Evolutionary conservation across 2,329 filamentous ascomycete genomes (phyloP).

Genomic region (Talaromyces sp.): DNA sequence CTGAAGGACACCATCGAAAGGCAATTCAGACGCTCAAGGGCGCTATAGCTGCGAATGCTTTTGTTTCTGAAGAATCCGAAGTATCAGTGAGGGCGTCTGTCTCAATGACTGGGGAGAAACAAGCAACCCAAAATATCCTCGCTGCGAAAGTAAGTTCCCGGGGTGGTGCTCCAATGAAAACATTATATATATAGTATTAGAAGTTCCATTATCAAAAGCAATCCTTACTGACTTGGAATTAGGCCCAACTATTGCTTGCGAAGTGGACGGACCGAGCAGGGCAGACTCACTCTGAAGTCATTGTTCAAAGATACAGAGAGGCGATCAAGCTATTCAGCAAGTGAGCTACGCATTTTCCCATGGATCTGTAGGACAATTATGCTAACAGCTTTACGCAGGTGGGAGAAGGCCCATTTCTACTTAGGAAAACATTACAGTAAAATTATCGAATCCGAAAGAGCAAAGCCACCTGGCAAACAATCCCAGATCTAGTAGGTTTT

Average conservation of each 20-base stretch:
- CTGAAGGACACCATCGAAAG: constrained; percentile 86
- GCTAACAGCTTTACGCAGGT: constrained; percentile 44
- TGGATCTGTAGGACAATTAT: neutral
- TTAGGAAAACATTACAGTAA: constrained; percentile 97
- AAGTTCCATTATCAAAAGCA: constrained; percentile 10
- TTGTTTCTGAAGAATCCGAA: constrained; percentile 49
- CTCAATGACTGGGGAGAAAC: constrained; percentile 35
- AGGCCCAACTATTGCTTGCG: constrained; percentile 81
- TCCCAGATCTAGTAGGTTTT: constrained; percentile 57
- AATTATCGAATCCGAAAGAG: constrained; percentile 81
- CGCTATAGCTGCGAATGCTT: constrained; percentile 76
- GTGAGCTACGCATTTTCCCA: constrained; percentile 15
- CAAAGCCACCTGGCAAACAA: constrained; percentile 69
- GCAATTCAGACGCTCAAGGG: constrained; percentile 87
- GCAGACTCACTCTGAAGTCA: constrained; percentile 75
- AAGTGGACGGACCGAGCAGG: constrained; percentile 97
- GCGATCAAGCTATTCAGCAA: constrained; percentile 50
- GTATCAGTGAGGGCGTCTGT: constrained; percentile 31
- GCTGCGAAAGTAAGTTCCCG: constrained; percentile 36
- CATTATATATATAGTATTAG: neutral
- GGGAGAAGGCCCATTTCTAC: constrained; percentile 98
- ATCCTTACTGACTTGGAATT: constrained; percentile 2
- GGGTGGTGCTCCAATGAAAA: neutral
- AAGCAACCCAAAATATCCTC: constrained; percentile 49
- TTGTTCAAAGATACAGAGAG: constrained; percentile 76